Evolutionary conservation across 345 rosid genomes (phyloP).

Genomic region (Rhizophora mangle): DNA sequence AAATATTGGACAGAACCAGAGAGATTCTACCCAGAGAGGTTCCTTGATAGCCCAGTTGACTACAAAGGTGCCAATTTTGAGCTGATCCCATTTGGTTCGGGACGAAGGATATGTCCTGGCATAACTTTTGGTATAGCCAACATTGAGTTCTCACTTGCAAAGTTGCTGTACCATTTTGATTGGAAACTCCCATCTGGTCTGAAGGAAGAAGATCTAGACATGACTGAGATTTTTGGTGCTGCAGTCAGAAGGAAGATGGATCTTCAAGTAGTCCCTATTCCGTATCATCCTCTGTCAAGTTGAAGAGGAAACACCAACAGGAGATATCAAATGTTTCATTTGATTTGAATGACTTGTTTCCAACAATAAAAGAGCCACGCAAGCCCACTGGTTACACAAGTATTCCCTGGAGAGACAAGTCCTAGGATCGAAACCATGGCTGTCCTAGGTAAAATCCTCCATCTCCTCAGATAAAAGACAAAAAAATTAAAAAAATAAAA

Average conservation of each 20-base stretch:
- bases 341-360: too few relatives aligned
- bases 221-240: conserved; percentile 21
- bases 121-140: conserved; percentile 14
- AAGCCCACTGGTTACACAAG: too few relatives aligned
- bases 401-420: too few relatives aligned
- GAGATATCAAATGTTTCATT: too few relatives aligned
- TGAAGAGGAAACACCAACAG: background rate
- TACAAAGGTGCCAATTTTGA: conserved; percentile 23
- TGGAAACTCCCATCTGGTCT: conserved; percentile 25
- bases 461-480: too few relatives aligned
- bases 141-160: conserved; percentile 27
- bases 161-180: conserved; percentile 27
- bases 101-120: conserved; percentile 39
- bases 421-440: too few relatives aligned
- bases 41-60: conserved; percentile 22
- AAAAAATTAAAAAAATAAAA: too few relatives aligned
- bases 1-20: conserved; percentile 26
- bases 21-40: conserved; percentile 28
- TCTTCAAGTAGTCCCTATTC: conserved; percentile 13
- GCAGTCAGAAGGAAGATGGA: conserved; percentile 11
- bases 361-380: too few relatives aligned
- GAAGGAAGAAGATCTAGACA: conserved; percentile 17
- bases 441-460: too few relatives aligned
- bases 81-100: conserved; percentile 31
- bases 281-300: background rate